Conservation (phyloP, 1,284 basidiomycete species). For the Trametes polyzona region DNA sequence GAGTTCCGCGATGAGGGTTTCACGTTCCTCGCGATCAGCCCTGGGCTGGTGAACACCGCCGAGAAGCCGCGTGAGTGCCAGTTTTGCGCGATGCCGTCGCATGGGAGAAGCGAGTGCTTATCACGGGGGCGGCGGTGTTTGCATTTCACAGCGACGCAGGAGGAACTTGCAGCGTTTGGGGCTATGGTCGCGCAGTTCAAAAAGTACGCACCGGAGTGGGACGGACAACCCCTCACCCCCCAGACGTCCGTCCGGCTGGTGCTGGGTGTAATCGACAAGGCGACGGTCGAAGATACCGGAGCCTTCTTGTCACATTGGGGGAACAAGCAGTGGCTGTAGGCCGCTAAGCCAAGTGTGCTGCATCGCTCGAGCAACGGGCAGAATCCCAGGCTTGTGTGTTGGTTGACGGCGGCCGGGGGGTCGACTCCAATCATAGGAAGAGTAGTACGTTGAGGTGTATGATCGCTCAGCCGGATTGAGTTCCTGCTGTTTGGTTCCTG, state of each 20-base stretch:
- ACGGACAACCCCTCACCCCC: constrained; percentile 36
- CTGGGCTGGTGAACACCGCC: constrained; percentile 41
- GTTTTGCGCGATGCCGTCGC: neutral
- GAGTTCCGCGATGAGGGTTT: constrained; percentile 41
- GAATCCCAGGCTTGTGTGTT: too few species aligned
- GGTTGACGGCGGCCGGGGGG: too few species aligned
- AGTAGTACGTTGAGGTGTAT: too few species aligned
- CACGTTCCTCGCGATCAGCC: constrained; percentile 41
- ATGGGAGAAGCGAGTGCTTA: neutral
- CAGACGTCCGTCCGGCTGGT: constrained; percentile 37
- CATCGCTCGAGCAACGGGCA: too few species aligned
- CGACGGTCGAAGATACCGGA: constrained; percentile 37
- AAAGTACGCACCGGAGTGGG: constrained; percentile 31
- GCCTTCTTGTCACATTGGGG: constrained; percentile 42
- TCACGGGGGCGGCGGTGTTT: too few species aligned
- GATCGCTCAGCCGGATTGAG: too few species aligned
- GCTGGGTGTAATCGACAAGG: constrained; percentile 36
- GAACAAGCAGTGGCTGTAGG: constrained; percentile 37
- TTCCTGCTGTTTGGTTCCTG: too few species aligned
- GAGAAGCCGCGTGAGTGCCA: constrained; percentile 18
- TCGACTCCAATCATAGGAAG: too few species aligned
- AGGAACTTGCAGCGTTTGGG: constrained; percentile 23
- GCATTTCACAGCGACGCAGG: constrained; percentile 32
- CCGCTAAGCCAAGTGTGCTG: too few species aligned
- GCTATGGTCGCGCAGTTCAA: constrained; percentile 26